phyloP scores from a whole-genome alignment of 768 basidiomycete genomes.

The Auricularia auricula-judae region DNA sequence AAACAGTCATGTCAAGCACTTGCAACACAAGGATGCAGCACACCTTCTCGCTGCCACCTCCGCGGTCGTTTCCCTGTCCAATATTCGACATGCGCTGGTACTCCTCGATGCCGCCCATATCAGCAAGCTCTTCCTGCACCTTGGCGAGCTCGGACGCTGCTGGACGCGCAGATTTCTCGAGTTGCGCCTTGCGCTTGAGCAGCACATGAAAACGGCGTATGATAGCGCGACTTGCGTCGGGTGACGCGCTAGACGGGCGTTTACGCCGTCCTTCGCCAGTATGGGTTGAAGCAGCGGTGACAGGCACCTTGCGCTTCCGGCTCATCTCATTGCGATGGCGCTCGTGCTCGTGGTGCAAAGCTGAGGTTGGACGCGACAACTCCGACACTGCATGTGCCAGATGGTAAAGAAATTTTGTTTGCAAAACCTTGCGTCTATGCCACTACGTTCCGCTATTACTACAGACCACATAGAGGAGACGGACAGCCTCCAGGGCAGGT shows the following conservation, averaged over 20 bases:
- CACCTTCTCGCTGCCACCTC: constrained; percentile 80
- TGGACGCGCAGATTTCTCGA: constrained; percentile 16
- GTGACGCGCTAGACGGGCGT: constrained; percentile 18
- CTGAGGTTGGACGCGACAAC: too few relatives aligned
- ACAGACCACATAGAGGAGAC: too few relatives aligned
- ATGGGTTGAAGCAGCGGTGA: neutral
- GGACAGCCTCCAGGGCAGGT: too few relatives aligned
- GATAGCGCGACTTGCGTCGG: constrained; percentile 52
- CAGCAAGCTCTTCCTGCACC: constrained; percentile 51
- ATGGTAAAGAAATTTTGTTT: too few relatives aligned
- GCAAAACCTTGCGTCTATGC: too few relatives aligned
- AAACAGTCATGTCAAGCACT: constrained; percentile 25
- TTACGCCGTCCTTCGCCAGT: neutral
- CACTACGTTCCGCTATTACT: too few relatives aligned
- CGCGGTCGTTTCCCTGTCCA: constrained; percentile 72
- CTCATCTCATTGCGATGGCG: too few relatives aligned
- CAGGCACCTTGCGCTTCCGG: neutral
- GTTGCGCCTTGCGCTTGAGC: constrained; percentile 53
- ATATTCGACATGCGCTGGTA: constrained; percentile 79
- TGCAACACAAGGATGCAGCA: constrained; percentile 1
- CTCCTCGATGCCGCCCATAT: constrained; percentile 63
- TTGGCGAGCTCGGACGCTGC: constrained; percentile 27
- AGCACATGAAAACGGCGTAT: constrained; percentile 78
- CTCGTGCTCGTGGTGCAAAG: too few relatives aligned
- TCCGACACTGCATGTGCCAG: too few relatives aligned